Conservation (phyloP, 495 filamentous ascomycete species). For the Trichocladium uniseriatum region DNA sequence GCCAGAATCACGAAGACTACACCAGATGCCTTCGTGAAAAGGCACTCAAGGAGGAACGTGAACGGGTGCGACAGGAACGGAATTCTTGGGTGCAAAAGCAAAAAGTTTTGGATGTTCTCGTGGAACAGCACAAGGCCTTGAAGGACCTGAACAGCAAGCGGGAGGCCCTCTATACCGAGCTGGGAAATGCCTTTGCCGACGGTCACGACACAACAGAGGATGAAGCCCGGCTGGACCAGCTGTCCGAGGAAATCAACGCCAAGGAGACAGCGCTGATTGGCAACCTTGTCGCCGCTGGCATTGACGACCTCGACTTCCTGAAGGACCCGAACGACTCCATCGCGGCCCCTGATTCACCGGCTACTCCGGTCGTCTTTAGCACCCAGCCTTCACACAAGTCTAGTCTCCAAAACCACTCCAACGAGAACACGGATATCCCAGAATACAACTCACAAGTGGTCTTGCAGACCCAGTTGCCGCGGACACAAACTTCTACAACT, state of each 20-base stretch:
- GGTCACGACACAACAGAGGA: slow-evolving; percentile 31
- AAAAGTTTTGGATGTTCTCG: slow-evolving; percentile 24
- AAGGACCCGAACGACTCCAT: slow-evolving; percentile 18
- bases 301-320: slow-evolving; percentile 30
- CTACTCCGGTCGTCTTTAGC: slow-evolving; percentile 14
- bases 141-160: slow-evolving; percentile 23
- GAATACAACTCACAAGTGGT: slow-evolving; percentile 39
- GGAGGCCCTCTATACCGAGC: slow-evolving; percentile 27
- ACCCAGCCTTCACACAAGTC: slow-evolving; percentile 14
- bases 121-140: slow-evolving; percentile 20
- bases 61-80: slow-evolving; percentile 29
- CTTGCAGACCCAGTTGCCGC: slow-evolving; percentile 38
- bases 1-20: slow-evolving; percentile 28
- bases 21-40: slow-evolving; percentile 24
- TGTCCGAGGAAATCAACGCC: slow-evolving; percentile 24
- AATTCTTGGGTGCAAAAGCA: slow-evolving; percentile 25
- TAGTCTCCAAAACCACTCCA: slow-evolving; percentile 6
- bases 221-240: slow-evolving; percentile 28
- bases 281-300: slow-evolving; percentile 26
- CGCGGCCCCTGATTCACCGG: slow-evolving; percentile 14
- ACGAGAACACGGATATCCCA: slow-evolving; percentile 22
- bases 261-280: slow-evolving; percentile 21
- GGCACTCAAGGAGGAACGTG: slow-evolving; percentile 23
- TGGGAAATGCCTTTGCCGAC: slow-evolving; percentile 31
- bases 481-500: neutral